These are phyloP conservation scores for Rhizopogon sp. DNA, from an alignment of 768 basidiomycete species.

Conservation along the genomic window DNA sequence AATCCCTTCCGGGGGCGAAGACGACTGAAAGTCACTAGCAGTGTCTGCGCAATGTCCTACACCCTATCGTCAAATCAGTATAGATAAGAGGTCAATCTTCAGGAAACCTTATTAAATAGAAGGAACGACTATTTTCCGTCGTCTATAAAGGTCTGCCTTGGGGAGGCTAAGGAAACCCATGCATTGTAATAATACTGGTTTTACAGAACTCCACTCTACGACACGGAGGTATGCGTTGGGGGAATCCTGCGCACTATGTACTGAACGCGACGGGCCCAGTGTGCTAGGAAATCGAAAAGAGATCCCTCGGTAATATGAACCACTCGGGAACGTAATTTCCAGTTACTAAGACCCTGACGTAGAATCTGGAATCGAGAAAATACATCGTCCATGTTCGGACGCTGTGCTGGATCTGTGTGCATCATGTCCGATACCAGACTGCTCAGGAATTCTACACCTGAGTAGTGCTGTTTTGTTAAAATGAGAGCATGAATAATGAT, in stretches of 20 bases:
- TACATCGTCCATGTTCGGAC: slow-evolving; percentile 25
- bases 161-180: not conserved
- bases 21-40: too few species aligned
- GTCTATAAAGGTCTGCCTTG: too few species aligned
- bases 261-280: slow-evolving; percentile 11
- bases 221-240: not conserved
- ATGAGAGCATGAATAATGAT: not conserved
- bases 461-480: not conserved
- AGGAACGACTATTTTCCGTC: too few species aligned
- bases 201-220: not conserved
- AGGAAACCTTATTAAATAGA: too few species aligned
- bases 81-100: too few species aligned
- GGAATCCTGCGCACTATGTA: slow-evolving; percentile 13
- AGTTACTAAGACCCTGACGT: slow-evolving; percentile 1
- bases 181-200: not conserved
- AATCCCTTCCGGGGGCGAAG: too few species aligned
- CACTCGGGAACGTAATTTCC: slow-evolving; percentile 25
- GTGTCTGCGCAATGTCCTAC: too few species aligned
- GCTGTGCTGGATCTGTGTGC: slow-evolving; percentile 24
- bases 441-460: slow-evolving; percentile 21
- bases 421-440: slow-evolving; percentile 29
- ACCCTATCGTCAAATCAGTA: too few species aligned
- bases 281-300: slow-evolving; percentile 7
- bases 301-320: slow-evolving; percentile 5
- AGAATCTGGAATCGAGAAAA: slow-evolving; percentile 16